A percentile compares a stretch with the other conserved stretches of the same genome.
Conservation (phyloP, 1,139 yeast genomes). For the Yamadazyma sp. region DNA sequence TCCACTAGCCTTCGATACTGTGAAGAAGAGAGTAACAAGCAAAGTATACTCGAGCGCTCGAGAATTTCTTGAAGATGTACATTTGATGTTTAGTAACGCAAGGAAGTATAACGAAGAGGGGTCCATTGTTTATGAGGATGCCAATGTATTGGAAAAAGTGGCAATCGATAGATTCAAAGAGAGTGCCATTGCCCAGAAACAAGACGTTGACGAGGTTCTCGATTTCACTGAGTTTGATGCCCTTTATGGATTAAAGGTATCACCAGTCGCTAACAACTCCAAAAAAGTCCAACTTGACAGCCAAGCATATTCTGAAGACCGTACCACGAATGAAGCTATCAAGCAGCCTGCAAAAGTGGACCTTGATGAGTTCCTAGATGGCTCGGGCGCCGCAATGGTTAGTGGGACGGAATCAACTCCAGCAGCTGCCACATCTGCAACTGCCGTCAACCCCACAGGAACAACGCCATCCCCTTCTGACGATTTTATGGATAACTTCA, state of each 20-base stretch:
- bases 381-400: background rate
- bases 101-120: constrained; percentile 89
- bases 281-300: background rate
- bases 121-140: constrained; percentile 78
- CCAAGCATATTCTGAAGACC: background rate
- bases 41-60: constrained; percentile 53
- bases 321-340: constrained; percentile 2
- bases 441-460: no score
- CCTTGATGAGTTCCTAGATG: constrained; percentile 1
- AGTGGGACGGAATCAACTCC: no score
- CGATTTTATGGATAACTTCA: background rate
- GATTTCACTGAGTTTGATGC: constrained; percentile 55
- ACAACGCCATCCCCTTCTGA: background rate
- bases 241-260: constrained; percentile 42
- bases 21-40: constrained; percentile 58
- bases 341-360: constrained; percentile 4
- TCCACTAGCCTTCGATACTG: constrained; percentile 78
- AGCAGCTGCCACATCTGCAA: no score
- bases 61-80: constrained; percentile 70
- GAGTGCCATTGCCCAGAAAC: constrained; percentile 21
- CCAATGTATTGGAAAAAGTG: constrained; percentile 59
- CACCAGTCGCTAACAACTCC: constrained; percentile 13
- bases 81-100: constrained; percentile 81
- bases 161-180: constrained; percentile 36
- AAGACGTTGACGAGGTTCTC: constrained; percentile 31